A percentile compares a stretch with the other conserved stretches of the same genome.
phyloP scores from a whole-genome alignment of 2,329 filamentous ascomycete genomes.

The Trichoderma endophyticum region DNA sequence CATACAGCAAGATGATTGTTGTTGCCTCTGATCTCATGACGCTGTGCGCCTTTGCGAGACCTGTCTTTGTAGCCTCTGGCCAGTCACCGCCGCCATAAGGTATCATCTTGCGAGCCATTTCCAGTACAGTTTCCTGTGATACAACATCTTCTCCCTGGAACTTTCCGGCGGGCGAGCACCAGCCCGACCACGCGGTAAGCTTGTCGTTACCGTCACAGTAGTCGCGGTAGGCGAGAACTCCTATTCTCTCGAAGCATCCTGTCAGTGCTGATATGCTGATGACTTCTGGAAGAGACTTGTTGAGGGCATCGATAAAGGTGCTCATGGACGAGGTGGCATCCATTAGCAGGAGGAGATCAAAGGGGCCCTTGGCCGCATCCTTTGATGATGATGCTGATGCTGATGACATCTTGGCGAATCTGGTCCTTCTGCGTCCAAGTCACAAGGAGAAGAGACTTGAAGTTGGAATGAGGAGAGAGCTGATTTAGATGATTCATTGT shows the following conservation, averaged over 20 bases:
- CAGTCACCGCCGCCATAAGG: constrained; percentile 39
- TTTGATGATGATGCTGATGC: constrained; percentile 18
- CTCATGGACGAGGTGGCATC: constrained; percentile 48
- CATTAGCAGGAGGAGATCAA: constrained; percentile 46
- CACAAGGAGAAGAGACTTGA: neutral
- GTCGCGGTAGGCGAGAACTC: constrained; percentile 50
- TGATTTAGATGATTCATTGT: neutral
- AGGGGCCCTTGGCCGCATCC: constrained; percentile 24
- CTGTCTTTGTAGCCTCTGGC: constrained; percentile 49
- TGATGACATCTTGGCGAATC: constrained; percentile 20
- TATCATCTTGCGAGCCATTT: constrained; percentile 34
- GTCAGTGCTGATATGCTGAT: constrained; percentile 48
- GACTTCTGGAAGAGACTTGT: constrained; percentile 47
- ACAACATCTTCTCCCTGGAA: constrained; percentile 21
- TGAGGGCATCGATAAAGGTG: constrained; percentile 42
- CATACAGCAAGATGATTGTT: constrained; percentile 48
- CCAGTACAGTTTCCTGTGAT: constrained; percentile 35
- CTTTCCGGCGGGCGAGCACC: constrained; percentile 33
- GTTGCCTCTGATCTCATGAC: constrained; percentile 47
- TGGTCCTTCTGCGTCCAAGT: neutral
- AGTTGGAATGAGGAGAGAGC: neutral
- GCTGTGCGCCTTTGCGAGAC: constrained; percentile 44
- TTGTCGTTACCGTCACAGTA: constrained; percentile 32
- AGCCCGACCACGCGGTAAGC: constrained; percentile 49
- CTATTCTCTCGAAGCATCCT: constrained; percentile 48